Evolutionary conservation across 805 yeast species (phyloP), one percentile per base, ranked within the genome.

Genomic region (Yarrowia porcina): DNA sequence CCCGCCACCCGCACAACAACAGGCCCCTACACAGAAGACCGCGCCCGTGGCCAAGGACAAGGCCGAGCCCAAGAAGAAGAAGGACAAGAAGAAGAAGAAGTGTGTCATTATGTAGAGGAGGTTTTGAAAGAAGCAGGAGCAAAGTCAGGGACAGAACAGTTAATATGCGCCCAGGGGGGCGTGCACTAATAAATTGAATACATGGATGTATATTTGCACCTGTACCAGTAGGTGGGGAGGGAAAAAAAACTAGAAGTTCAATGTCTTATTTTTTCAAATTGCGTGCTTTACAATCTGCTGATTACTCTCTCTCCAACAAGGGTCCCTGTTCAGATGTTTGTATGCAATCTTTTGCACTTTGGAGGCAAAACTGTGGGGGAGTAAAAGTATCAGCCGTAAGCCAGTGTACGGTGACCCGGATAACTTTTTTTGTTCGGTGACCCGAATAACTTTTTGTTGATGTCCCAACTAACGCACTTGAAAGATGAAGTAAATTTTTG

Each of bases 51-150:
- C 33, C 44, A 52, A 49, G 39, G 39, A 36, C 44, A 35, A 52
- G 59, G 44, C 32, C 35, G 59, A 52, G 33, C 44, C 59, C 59
- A 52, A 52, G 59, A 52, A 52, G 59, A 52, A 36, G 59, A 36
- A 45, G 52, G 52, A 33, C 44, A 52, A 52, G 59, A 52, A 52
- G 59, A 52, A 52, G 59, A 52, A 52, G 59, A 52, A 52, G 59
- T 52, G 59, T 52, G 59, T 52, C 33, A 52, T 52, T 52, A 52
- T 52, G 59, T 52, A 36, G 30, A 35, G 1, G 20, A 25, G 28
- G n/a, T n/a, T n/a, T n/a, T 25, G 28, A 12, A 3, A 21, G 17
- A 3, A 13, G 38, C 2, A 7, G 7, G 41, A 10, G 11, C 2
- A 21, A 36, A 6, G 41, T 7, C 4, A 36, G 9, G 36, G 23